Evolutionary conservation across 345 rosid genomes (phyloP), one percentile per base, ranked within the genome.

Genomic region (Anacardium occidentale): DNA sequence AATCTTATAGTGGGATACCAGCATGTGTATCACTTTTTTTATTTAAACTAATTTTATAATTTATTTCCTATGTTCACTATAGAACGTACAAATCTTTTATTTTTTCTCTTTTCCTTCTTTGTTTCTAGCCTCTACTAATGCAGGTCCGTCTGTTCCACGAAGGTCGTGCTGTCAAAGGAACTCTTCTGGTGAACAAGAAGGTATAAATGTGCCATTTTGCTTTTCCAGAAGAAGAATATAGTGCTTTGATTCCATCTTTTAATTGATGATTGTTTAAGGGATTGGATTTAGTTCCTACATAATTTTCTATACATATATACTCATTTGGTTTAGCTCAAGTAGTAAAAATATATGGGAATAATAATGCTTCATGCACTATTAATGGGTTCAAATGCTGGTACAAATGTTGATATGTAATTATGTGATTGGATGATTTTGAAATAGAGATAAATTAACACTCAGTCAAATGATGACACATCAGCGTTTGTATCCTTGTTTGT

Each of bases 161-260:
- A 37, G 98, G 97, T 62, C 26, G 12, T 64, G 96, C 98, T 47
- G 76, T 84, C 62, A 94, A 94, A 76, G 98, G 98, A 68, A 90
- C 93, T 64, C 59, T 91, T 20, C 89, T 94, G 15, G 72, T 91
- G n/a, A 78, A 91, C 67, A 89, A 86, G 72, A 83, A 84, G 85
- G 97, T 94, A 83, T 69, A 64, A 11, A 0, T 13, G 54, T 78
- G 21, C 32, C 12, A 10, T 20, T 25, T 37, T 60, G 42, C 32
- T 34, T 68, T 34, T n/a, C 18, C 18, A 24, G 10, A 47, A 62
- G 63, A 60, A 25, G 15, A 72, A 32, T 42, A 20, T 17, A 59
- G 26, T 21, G 10, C 20, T 50, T 55, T 26, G n/a, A 20, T 42
- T 24, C 24, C 15, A 12, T 55, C n/a, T 40, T 74, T 40, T 54